These are phyloP conservation scores for Candida takata DNA, from an alignment of 805 yeast species.

Conservation along the genomic window DNA sequence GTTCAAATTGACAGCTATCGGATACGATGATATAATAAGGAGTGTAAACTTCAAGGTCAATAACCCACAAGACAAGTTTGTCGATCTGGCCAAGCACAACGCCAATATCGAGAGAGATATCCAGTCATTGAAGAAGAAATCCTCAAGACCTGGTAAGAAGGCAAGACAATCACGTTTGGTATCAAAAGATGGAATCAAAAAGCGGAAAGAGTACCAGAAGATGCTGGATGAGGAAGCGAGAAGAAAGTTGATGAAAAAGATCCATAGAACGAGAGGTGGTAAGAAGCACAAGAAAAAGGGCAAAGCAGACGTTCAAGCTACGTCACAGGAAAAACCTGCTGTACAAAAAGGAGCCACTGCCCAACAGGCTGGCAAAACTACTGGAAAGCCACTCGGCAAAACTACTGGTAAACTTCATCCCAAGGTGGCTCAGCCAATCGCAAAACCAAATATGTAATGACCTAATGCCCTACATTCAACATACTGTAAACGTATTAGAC, in stretches of 20 bases:
- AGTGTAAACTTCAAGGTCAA: slow-evolving; percentile 1
- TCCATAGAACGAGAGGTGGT: slow-evolving; percentile 20
- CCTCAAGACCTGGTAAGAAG: slow-evolving; percentile 23
- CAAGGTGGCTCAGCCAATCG: too few species aligned
- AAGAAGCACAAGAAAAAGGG: slow-evolving; percentile 20
- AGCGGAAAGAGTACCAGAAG: slow-evolving; percentile 8
- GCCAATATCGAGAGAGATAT: slow-evolving; percentile 9
- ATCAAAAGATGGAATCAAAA: slow-evolving; percentile 8
- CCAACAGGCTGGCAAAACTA: not conserved
- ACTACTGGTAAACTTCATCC: not conserved
- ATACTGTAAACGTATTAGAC: not conserved
- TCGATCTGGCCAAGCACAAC: slow-evolving; percentile 15
- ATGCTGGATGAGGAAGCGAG: slow-evolving; percentile 9
- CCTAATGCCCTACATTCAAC: too few species aligned
- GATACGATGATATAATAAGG: slow-evolving; percentile 14
- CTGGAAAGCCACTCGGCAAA: too few species aligned
- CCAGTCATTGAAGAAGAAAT: slow-evolving; percentile 5
- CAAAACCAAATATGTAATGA: too few species aligned
- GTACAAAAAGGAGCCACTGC: not conserved
- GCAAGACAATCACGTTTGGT: slow-evolving; percentile 12
- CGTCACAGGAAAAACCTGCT: not conserved
- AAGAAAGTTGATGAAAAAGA: slow-evolving; percentile 18
- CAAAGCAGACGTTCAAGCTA: not conserved
- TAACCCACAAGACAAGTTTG: slow-evolving; percentile 8
- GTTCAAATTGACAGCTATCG: slow-evolving; percentile 12